Evolutionary conservation across 2,329 filamentous ascomycete genomes (phyloP).

Genomic region (Fusarium sp.): DNA sequence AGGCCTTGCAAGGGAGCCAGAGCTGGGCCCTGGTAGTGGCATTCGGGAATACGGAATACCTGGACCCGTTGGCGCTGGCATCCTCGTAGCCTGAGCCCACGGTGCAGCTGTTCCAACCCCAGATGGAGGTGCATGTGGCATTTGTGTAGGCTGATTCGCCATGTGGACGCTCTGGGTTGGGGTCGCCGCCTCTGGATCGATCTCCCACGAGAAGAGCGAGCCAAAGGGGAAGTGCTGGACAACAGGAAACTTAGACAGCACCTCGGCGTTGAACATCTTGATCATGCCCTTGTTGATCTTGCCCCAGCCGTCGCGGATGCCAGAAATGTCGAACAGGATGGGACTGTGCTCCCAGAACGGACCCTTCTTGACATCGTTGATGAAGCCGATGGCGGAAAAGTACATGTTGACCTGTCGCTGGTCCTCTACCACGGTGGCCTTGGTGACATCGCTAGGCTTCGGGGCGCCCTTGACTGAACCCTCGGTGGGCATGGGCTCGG

Average conservation of each 20-base stretch:
- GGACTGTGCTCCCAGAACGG: slow-evolving; percentile 98
- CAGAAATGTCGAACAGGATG: slow-evolving; percentile 93
- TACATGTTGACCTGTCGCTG: slow-evolving; percentile 83
- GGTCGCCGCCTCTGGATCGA: slow-evolving; percentile 69
- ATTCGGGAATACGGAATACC: slow-evolving; percentile 56
- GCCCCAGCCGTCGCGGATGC: slow-evolving; percentile 92
- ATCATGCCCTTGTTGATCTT: slow-evolving; percentile 99
- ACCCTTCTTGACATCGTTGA: slow-evolving; percentile 95
- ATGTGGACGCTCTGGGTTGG: slow-evolving; percentile 67
- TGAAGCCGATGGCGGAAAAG: slow-evolving; percentile 95
- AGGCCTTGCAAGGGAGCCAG: slow-evolving; percentile 42
- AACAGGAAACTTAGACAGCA: slow-evolving; percentile 95
- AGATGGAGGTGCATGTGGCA: slow-evolving; percentile 35
- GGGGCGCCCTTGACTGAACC: slow-evolving; percentile 81
- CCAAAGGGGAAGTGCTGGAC: slow-evolving; percentile 96
- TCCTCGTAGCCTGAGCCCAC: slow-evolving; percentile 57
- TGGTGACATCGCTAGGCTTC: slow-evolving; percentile 76
- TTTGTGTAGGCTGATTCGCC: slow-evolving; percentile 62
- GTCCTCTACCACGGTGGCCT: slow-evolving; percentile 71
- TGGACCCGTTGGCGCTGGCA: slow-evolving; percentile 50
- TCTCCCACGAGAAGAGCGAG: slow-evolving; percentile 81
- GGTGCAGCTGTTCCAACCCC: slow-evolving; percentile 56
- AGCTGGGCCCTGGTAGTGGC: slow-evolving; percentile 46
- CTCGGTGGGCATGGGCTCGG: slow-evolving; percentile 76
- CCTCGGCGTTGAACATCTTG: slow-evolving; percentile 99